These are phyloP conservation scores for Fusarium veterinarium DNA, from an alignment of 2,329 filamentous ascomycete genomes.

Conservation along the genomic window DNA sequence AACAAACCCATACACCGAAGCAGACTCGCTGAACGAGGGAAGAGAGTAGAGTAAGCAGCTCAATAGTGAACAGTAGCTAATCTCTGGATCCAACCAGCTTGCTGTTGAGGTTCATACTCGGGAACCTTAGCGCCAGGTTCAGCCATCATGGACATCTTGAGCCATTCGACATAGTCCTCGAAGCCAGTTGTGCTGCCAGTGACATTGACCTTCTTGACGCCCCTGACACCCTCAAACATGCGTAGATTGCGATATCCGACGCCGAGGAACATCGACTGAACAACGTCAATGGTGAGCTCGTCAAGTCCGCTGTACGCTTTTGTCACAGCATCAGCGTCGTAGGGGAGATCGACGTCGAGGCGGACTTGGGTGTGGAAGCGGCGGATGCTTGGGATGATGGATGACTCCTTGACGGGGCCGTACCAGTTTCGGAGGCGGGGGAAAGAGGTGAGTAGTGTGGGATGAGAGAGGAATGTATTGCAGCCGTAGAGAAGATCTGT, in stretches of 20 bases:
- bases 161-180: slow-evolving; percentile 56
- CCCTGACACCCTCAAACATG: slow-evolving; percentile 57
- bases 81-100: slow-evolving; percentile 39
- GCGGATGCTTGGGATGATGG: slow-evolving; percentile 49
- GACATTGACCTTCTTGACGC: slow-evolving; percentile 52
- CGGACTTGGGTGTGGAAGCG: slow-evolving; percentile 55
- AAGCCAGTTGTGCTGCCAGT: slow-evolving; percentile 55
- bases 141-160: slow-evolving; percentile 53
- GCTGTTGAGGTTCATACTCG: slow-evolving; percentile 36
- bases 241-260: slow-evolving; percentile 53
- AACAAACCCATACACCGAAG: slow-evolving; percentile 1
- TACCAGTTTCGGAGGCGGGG: slow-evolving; percentile 53
- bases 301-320: slow-evolving; percentile 52
- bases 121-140: slow-evolving; percentile 35
- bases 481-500: slow-evolving; percentile 54
- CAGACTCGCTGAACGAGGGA: neutral
- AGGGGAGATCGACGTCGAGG: slow-evolving; percentile 55
- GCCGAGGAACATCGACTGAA: slow-evolving; percentile 54
- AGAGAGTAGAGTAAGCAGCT: neutral
- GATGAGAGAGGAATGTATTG: slow-evolving; percentile 59
- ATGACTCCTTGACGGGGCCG: slow-evolving; percentile 47
- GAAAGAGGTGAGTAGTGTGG: slow-evolving; percentile 53
- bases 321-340: slow-evolving; percentile 46
- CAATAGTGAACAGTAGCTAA: slow-evolving; percentile 41
- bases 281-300: slow-evolving; percentile 55